phyloP scores from a whole-genome alignment of 2,329 filamentous ascomycete species.

The Aureobasidium sp. region DNA sequence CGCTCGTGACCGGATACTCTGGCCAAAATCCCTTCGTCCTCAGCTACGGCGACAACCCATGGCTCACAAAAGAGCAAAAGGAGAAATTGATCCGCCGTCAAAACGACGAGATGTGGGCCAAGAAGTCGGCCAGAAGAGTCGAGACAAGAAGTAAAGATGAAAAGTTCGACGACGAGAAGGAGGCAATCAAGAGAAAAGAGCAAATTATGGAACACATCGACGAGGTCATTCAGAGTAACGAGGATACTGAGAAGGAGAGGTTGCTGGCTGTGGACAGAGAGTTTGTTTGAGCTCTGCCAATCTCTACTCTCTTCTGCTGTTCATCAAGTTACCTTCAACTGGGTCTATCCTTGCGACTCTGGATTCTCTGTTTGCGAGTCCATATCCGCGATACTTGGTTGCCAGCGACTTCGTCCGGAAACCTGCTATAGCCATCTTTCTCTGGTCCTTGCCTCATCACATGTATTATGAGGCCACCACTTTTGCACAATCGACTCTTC shows the following conservation, averaged over 20 bases:
- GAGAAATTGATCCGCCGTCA: neutral
- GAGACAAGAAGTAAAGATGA: neutral
- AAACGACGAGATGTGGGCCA: slow-evolving; percentile 11
- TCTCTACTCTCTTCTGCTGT: neutral
- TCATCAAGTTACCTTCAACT: neutral
- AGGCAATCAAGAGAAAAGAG: neutral
- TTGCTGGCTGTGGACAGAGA: neutral
- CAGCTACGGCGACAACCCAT: slow-evolving; percentile 11
- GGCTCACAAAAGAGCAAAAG: slow-evolving; percentile 12
- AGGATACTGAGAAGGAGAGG: slow-evolving; percentile 11
- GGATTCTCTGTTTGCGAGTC: neutral
- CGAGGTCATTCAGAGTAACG: slow-evolving; percentile 9
- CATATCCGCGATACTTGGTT: neutral
- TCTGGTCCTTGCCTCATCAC: neutral
- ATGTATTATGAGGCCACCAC: neutral
- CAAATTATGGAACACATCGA: slow-evolving; percentile 12
- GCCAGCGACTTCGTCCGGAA: too few relatives aligned
- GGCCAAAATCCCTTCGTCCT: slow-evolving; percentile 17
- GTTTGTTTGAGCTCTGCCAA: neutral
- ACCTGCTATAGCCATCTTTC: neutral
- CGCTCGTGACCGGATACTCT: slow-evolving; percentile 16
- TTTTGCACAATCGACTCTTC: neutral
- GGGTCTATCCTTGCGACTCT: neutral
- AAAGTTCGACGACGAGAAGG: neutral
- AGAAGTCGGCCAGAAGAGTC: slow-evolving; percentile 3